phyloP scores from a whole-genome alignment of 768 basidiomycete genomes.

The Mycena belliarum region DNA sequence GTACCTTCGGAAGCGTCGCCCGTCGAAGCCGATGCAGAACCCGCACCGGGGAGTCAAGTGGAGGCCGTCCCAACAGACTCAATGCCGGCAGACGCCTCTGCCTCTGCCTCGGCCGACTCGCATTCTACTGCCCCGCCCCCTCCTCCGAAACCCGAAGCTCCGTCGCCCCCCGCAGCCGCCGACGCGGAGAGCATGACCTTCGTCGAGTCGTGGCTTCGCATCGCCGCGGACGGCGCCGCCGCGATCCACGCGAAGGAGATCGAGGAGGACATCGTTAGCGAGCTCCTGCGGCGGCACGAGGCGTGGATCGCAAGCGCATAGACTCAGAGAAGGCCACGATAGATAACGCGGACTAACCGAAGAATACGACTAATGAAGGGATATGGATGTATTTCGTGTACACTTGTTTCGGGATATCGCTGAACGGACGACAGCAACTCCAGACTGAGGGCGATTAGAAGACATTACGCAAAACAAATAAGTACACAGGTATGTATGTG shows the following conservation, averaged over 20 bases:
- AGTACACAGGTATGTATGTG: too few relatives aligned
- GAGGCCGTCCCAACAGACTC: neutral
- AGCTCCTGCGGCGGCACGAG: slow-evolving; percentile 73
- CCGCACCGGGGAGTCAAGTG: neutral
- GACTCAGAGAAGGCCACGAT: neutral
- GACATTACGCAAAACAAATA: too few relatives aligned
- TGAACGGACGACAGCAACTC: too few relatives aligned
- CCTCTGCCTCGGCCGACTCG: neutral
- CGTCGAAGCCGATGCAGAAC: too few relatives aligned
- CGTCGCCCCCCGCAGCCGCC: neutral
- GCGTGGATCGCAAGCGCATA: slow-evolving; percentile 52
- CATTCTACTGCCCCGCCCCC: neutral
- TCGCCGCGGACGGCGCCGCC: slow-evolving; percentile 36
- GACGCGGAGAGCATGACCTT: slow-evolving; percentile 33
- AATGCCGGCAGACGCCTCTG: neutral
- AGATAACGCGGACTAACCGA: neutral
- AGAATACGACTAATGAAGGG: neutral
- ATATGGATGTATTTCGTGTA: too few relatives aligned
- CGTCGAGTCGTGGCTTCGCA: slow-evolving; percentile 64
- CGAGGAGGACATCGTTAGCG: slow-evolving; percentile 85
- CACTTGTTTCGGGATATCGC: too few relatives aligned
- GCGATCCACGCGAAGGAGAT: slow-evolving; percentile 67
- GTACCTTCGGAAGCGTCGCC: too few relatives aligned
- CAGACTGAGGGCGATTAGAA: too few relatives aligned
- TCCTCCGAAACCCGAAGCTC: neutral